Evolutionary conservation across 176 grass and related monocot species (phyloP).

Genomic region (Aegilops speltoides): DNA sequence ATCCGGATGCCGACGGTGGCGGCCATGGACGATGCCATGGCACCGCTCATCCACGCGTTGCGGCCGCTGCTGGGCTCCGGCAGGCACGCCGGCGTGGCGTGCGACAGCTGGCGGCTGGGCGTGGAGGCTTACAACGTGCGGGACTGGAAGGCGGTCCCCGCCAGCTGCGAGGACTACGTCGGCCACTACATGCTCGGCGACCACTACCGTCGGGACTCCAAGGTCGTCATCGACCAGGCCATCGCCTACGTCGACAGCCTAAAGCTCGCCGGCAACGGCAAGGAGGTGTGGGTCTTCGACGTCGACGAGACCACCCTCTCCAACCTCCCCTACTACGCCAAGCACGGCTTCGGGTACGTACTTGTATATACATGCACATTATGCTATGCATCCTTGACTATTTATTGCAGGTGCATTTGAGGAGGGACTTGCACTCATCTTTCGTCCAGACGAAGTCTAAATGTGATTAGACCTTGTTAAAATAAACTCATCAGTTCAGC

Average conservation of each 20-base stretch:
- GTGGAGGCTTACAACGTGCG: conserved; percentile 58
- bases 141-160: conserved; percentile 44
- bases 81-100: conserved; percentile 20
- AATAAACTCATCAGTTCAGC: too few relatives aligned
- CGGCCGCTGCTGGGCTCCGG: conserved; percentile 23
- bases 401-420: not conserved
- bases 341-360: conserved; percentile 54
- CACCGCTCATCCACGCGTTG: conserved; percentile 33
- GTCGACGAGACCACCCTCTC: conserved; percentile 62
- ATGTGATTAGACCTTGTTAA: not conserved
- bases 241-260: conserved; percentile 38
- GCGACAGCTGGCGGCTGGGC: conserved; percentile 58
- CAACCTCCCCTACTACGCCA: conserved; percentile 57
- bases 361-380: not conserved
- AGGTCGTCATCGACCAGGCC: conserved; percentile 42
- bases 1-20: too few relatives aligned
- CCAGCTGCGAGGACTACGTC: conserved; percentile 38
- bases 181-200: conserved; percentile 54
- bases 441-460: not conserved
- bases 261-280: conserved; percentile 38
- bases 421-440: not conserved
- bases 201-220: conserved; percentile 46
- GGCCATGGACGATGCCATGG: too few relatives aligned
- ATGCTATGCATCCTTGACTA: too few relatives aligned
- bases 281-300: conserved; percentile 66